Conservation (phyloP, 768 basidiomycete genomes). For the Kwoniella shandongensis region DNA sequence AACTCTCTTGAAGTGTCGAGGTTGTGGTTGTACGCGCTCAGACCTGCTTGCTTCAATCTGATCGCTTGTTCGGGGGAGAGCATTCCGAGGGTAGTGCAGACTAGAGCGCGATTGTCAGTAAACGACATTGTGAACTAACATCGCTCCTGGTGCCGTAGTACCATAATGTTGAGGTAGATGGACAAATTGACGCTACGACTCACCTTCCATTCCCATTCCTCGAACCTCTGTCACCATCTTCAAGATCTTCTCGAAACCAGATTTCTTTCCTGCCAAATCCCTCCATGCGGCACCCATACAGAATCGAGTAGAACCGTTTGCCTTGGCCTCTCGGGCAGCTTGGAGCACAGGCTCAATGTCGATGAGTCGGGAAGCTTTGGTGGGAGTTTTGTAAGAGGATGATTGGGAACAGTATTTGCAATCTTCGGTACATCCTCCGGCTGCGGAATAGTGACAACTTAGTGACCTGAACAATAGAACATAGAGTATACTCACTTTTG, state of each 20-base stretch:
- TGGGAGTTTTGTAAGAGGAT: conserved; percentile 83
- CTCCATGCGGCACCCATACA: conserved; percentile 99
- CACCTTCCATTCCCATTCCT: conserved; percentile 89
- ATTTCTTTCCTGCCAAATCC: conserved; percentile 85
- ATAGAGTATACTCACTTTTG: conserved; percentile 73
- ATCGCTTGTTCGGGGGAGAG: conserved; percentile 86
- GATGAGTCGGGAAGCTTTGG: conserved; percentile 80
- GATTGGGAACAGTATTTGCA: conserved; percentile 99
- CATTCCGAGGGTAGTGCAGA: conserved; percentile 98
- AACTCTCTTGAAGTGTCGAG: conserved; percentile 96
- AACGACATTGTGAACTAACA: no score
- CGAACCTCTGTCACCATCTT: conserved; percentile 76
- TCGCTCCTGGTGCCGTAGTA: no score
- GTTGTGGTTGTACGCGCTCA: conserved; percentile 98
- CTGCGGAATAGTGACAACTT: no score
- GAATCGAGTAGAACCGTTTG: conserved; percentile 93
- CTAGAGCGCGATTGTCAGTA: conserved; percentile 49
- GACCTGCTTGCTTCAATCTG: conserved; percentile 87
- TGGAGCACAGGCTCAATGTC: conserved; percentile 89
- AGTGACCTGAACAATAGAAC: no score
- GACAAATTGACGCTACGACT: no score
- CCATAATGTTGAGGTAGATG: no score
- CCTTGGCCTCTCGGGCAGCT: conserved; percentile 90
- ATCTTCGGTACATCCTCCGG: conserved; percentile 93
- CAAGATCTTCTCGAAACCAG: conserved; percentile 89